These are phyloP conservation scores for Allomyces macrogynus DNA, from an alignment of 192 early-diverging fungal species.

Conservation along the genomic window DNA sequence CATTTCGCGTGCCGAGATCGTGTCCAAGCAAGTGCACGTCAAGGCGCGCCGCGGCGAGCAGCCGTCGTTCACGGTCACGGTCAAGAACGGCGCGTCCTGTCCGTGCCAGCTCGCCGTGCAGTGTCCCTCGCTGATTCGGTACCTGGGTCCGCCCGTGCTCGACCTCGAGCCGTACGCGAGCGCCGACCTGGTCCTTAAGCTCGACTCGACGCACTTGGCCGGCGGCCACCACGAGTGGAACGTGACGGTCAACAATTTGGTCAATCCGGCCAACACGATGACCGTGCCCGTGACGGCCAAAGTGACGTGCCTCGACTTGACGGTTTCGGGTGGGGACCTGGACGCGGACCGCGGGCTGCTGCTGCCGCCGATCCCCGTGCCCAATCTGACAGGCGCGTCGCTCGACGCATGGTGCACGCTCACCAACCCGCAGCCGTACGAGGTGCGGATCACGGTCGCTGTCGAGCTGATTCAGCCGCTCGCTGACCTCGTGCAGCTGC, in stretches of 20 bases:
- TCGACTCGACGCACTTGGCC: neutral
- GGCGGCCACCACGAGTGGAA: constrained; percentile 7
- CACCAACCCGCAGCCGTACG: constrained; percentile 49
- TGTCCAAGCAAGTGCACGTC: neutral
- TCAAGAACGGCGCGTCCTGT: neutral
- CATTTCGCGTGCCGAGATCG: neutral
- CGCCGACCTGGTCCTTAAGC: neutral
- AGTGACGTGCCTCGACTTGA: constrained; percentile 50
- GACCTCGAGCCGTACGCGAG: neutral
- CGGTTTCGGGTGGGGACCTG: constrained; percentile 36
- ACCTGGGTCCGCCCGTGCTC: neutral
- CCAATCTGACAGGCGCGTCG: constrained; percentile 27
- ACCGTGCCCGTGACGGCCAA: constrained; percentile 22
- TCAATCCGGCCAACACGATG: constrained; percentile 41
- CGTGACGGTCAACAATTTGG: constrained; percentile 37
- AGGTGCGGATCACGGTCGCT: constrained; percentile 57
- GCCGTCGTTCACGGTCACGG: neutral
- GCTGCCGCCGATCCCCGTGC: constrained; percentile 31
- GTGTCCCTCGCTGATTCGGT: neutral
- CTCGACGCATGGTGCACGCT: constrained; percentile 64
- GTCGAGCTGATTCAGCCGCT: constrained; percentile 39
- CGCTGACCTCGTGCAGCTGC: constrained; percentile 34
- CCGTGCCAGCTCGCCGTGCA: neutral
- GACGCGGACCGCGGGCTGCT: constrained; percentile 32
- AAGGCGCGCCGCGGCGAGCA: neutral